phyloP scores from a whole-genome alignment of 108 stramenopile species.

The Chaetoceros tenuissimus region DNA sequence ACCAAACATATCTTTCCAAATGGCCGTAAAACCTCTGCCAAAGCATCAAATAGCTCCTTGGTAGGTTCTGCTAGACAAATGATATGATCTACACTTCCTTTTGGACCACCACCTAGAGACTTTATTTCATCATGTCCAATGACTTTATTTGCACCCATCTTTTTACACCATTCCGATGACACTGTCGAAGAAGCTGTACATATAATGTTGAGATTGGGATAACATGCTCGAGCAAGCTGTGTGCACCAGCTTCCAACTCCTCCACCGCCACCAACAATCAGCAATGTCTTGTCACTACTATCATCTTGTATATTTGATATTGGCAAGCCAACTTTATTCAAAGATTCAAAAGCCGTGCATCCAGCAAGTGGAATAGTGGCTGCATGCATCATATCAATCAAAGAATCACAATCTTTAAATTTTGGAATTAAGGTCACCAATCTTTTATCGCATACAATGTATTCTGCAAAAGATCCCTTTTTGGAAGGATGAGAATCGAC shows the following conservation, averaged over 20 bases:
- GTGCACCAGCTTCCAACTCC: slow-evolving; percentile 44
- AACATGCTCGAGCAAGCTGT: slow-evolving; percentile 17
- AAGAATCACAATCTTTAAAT: slow-evolving; percentile 4
- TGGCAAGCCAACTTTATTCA: slow-evolving; percentile 31
- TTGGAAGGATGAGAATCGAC: slow-evolving; percentile 28
- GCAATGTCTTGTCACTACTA: slow-evolving; percentile 5
- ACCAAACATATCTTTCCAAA: slow-evolving; percentile 39
- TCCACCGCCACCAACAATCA: slow-evolving; percentile 41
- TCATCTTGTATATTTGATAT: neutral
- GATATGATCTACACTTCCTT: slow-evolving; percentile 40
- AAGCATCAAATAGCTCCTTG: slow-evolving; percentile 11
- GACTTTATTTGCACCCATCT: slow-evolving; percentile 16
- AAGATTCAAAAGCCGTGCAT: slow-evolving; percentile 35
- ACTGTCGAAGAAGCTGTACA: slow-evolving; percentile 23
- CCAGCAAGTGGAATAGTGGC: slow-evolving; percentile 38
- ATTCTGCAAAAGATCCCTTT: slow-evolving; percentile 29
- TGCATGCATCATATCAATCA: slow-evolving; percentile 9
- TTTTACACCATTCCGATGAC: slow-evolving; percentile 27
- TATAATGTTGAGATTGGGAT: slow-evolving; percentile 28
- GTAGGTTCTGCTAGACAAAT: slow-evolving; percentile 44
- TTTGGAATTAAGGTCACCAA: slow-evolving; percentile 23
- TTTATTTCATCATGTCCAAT: slow-evolving; percentile 25
- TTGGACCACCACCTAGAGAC: slow-evolving; percentile 17
- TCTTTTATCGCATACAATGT: slow-evolving; percentile 27
- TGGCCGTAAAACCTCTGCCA: slow-evolving; percentile 39